Evolutionary conservation across 257 asterid species (phyloP).

Genomic region (Jacaranda copaia): DNA sequence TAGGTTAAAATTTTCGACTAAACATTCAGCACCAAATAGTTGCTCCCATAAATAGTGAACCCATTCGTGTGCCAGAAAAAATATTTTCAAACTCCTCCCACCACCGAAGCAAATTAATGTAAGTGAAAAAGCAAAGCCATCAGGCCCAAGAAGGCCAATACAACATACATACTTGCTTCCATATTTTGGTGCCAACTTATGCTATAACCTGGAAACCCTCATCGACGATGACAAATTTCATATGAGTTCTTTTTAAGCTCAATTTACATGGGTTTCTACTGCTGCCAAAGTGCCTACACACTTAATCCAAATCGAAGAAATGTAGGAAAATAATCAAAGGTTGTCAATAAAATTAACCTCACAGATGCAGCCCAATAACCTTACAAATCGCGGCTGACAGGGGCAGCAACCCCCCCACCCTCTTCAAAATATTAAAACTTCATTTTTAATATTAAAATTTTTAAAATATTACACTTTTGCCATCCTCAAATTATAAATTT

Average conservation of each 20-base stretch:
- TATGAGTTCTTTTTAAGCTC: neutral
- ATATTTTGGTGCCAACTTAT: neutral
- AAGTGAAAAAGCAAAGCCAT: neutral
- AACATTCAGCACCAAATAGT: neutral
- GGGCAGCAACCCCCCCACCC: too few relatives aligned
- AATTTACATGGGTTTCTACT: neutral
- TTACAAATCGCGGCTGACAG: too few relatives aligned
- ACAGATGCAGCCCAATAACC: neutral
- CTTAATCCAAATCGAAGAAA: neutral
- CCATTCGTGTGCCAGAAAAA: neutral
- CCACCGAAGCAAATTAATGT: neutral
- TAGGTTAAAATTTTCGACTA: neutral
- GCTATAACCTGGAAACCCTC: neutral
- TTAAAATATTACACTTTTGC: too few relatives aligned
- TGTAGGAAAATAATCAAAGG: neutral
- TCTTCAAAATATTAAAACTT: too few relatives aligned
- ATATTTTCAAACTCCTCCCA: neutral
- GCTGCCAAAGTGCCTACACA: neutral
- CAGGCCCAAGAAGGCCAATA: neutral
- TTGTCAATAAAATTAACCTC: neutral
- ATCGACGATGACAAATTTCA: neutral
- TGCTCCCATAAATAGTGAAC: neutral
- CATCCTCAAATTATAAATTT: too few relatives aligned
- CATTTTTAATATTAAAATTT: too few relatives aligned
- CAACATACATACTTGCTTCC: neutral